These are phyloP conservation scores for Rhynchosporium graminicola DNA, from an alignment of 2,329 filamentous ascomycete genomes.

Conservation along the genomic window DNA sequence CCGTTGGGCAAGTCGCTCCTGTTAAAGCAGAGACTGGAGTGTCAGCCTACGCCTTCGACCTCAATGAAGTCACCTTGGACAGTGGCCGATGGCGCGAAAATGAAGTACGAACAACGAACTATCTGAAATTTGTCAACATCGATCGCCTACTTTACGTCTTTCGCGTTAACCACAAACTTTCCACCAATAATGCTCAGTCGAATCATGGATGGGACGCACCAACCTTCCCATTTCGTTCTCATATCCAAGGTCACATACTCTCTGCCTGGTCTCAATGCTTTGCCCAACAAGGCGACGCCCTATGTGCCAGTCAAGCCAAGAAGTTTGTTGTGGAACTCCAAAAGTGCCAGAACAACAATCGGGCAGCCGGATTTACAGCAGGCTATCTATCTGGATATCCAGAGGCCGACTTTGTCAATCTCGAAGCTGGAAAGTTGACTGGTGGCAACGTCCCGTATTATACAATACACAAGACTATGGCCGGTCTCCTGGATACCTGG, in stretches of 20 bases:
- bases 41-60: background rate
- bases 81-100: background rate
- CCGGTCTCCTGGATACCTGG: constrained; percentile 9
- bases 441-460: constrained; percentile 13
- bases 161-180: background rate
- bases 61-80: background rate
- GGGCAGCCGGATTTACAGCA: background rate
- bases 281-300: background rate
- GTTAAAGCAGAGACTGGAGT: background rate
- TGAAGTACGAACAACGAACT: background rate
- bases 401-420: background rate
- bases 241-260: constrained; percentile 6
- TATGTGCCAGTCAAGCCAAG: background rate
- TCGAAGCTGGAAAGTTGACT: background rate
- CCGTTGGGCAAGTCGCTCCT: background rate
- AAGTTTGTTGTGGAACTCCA: background rate
- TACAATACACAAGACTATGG: constrained; percentile 8
- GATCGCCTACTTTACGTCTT: background rate
- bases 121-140: background rate
- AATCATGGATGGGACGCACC: constrained; percentile 13
- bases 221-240: constrained; percentile 8
- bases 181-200: background rate
- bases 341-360: background rate
- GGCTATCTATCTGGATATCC: background rate
- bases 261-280: constrained; percentile 11